Percentiles rank a stretch among this genome's conserved stretches.
phyloP scores from a whole-genome alignment of 2,329 filamentous ascomycete genomes.

The Hypoxylon sp. region DNA sequence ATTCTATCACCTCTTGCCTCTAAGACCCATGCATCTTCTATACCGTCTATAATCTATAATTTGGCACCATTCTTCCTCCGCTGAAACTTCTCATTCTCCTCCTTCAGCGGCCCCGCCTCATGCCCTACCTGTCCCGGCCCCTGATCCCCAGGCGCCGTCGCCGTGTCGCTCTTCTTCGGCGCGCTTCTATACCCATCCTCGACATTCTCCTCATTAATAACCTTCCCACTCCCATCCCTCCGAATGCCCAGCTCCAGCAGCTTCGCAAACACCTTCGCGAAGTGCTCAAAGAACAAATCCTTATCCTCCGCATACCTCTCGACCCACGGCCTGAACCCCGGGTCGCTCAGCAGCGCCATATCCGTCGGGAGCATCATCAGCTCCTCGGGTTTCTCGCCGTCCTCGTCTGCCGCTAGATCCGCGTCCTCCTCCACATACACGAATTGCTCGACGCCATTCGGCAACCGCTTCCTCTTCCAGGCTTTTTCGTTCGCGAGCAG shows the following conservation, averaged over 20 bases:
- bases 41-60: constrained; percentile 50
- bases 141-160: constrained; percentile 54
- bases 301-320: constrained; percentile 72
- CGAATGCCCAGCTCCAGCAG: constrained; percentile 72
- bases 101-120: constrained; percentile 59
- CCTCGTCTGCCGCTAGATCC: constrained; percentile 68
- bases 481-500: constrained; percentile 51
- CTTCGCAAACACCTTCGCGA: constrained; percentile 71
- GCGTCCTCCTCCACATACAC: constrained; percentile 68
- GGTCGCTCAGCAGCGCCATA: constrained; percentile 69
- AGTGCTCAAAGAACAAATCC: constrained; percentile 73
- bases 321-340: constrained; percentile 68
- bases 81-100: constrained; percentile 55
- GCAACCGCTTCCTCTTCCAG: constrained; percentile 52
- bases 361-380: constrained; percentile 79
- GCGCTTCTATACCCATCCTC: constrained; percentile 59
- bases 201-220: constrained; percentile 70
- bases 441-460: constrained; percentile 62
- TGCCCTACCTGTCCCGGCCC: constrained; percentile 51
- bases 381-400: constrained; percentile 67
- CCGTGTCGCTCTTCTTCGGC: constrained; percentile 52
- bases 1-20: not conserved
- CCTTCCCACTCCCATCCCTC: constrained; percentile 66
- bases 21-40: not conserved
- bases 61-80: constrained; percentile 56